These are phyloP conservation scores for Phytophthora sp. DNA, from an alignment of 352 stramenopile genomes.

Conservation along the genomic window DNA sequence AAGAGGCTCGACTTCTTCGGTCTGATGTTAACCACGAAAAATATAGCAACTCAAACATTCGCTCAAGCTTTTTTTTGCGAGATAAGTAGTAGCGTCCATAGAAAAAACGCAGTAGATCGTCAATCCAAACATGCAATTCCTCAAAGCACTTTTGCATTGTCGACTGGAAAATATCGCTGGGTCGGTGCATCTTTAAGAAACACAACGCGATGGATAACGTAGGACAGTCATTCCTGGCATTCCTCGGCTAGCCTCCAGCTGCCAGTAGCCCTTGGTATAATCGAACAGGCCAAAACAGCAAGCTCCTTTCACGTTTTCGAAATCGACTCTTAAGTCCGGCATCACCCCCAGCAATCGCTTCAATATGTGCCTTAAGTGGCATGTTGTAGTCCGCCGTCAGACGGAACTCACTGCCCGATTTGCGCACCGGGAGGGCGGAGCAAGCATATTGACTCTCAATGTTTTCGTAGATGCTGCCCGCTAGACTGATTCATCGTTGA, in stretches of 20 bases:
- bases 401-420: neutral
- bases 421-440: constrained; percentile 2
- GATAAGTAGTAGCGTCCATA: neutral
- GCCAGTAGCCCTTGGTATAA: constrained; percentile 27
- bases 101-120: neutral
- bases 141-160: neutral
- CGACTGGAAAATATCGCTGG: neutral
- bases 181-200: neutral
- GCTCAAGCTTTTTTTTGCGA: neutral
- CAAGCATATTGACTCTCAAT: constrained; percentile 10
- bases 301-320: constrained; percentile 9
- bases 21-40: neutral
- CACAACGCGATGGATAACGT: constrained; percentile 25
- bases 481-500: constrained; percentile 2
- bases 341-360: constrained; percentile 22
- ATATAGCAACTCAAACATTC: neutral
- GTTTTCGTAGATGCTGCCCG: constrained; percentile 20
- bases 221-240: constrained; percentile 29
- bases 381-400: constrained; percentile 22
- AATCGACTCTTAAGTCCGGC: constrained; percentile 12
- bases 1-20: neutral
- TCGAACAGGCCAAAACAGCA: constrained; percentile 19
- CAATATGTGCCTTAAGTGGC: constrained; percentile 5
- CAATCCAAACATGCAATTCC: neutral
- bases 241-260: constrained; percentile 24